Evolutionary conservation across 2,329 filamentous ascomycete genomes (phyloP).

Genomic region (Periconia sp.): DNA sequence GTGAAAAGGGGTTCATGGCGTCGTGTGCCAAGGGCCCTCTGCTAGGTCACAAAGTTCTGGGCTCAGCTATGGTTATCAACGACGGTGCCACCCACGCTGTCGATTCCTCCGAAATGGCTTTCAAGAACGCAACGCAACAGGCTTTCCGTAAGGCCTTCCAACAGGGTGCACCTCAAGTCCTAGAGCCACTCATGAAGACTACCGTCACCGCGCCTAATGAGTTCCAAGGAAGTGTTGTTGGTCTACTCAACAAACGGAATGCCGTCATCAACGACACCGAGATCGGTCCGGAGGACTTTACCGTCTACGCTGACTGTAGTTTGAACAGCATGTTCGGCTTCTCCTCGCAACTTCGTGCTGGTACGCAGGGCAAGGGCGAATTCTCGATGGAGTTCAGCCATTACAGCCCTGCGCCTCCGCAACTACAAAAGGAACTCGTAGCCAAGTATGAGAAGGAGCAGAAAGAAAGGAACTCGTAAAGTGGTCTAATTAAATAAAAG

Average conservation of each 20-base stretch:
- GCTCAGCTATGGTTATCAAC: slow-evolving; percentile 88
- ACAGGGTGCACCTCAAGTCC: slow-evolving; percentile 78
- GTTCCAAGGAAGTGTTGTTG: slow-evolving; percentile 96
- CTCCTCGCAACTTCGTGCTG: slow-evolving; percentile 85
- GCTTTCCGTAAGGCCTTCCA: slow-evolving; percentile 95
- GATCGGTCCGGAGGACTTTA: slow-evolving; percentile 92
- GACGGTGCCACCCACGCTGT: slow-evolving; percentile 97
- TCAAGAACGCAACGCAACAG: slow-evolving; percentile 92
- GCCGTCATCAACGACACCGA: slow-evolving; percentile 96
- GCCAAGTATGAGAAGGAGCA: slow-evolving; percentile 71
- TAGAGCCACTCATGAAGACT: slow-evolving; percentile 98
- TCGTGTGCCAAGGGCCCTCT: slow-evolving; percentile 87
- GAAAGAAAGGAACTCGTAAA: slow-evolving; percentile 69
- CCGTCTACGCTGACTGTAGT: slow-evolving; percentile 87
- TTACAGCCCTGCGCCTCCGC: slow-evolving; percentile 84
- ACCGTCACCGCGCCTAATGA: slow-evolving; percentile 94
- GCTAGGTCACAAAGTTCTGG: slow-evolving; percentile 91
- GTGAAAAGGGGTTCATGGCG: slow-evolving; percentile 89
- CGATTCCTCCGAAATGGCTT: slow-evolving; percentile 95
- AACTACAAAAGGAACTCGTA: slow-evolving; percentile 82
- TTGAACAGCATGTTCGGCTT: slow-evolving; percentile 99
- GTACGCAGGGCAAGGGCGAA: slow-evolving; percentile 97
- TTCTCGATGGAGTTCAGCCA: slow-evolving; percentile 99
- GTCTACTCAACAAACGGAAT: slow-evolving; percentile 94
- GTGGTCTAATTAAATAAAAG: no score